Evolutionary conservation across 2,329 filamentous ascomycete genomes (phyloP).

Genomic region (Fusarium illudens): DNA sequence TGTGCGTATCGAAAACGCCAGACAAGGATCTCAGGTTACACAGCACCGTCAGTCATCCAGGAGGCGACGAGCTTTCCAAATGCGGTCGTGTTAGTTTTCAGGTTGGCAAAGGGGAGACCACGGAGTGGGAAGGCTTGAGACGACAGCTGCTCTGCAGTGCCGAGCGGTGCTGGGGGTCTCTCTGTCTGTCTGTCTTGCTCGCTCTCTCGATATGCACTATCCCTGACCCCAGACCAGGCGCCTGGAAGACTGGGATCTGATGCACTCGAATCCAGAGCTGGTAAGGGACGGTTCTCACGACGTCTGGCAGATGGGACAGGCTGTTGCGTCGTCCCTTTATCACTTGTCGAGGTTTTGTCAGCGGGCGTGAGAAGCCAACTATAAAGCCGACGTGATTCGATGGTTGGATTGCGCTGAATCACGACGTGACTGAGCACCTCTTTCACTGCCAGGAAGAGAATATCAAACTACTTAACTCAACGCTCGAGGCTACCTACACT

Average conservation of each 20-base stretch:
- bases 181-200: background rate
- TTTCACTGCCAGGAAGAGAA: background rate
- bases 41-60: conserved; percentile 19
- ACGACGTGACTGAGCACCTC: background rate
- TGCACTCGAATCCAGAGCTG: conserved; percentile 34
- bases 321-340: conserved; percentile 18
- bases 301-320: conserved; percentile 10
- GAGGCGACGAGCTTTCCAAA: conserved; percentile 13
- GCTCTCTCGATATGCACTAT: conserved; percentile 21
- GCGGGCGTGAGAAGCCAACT: conserved; percentile 14
- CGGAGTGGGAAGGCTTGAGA: conserved; percentile 1
- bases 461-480: background rate
- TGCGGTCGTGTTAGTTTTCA: conserved; percentile 13
- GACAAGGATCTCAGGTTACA: conserved; percentile 29
- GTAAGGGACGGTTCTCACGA: conserved; percentile 34
- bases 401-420: conserved; percentile 3
- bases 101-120: background rate
- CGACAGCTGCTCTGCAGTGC: conserved; percentile 18
- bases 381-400: conserved; percentile 22
- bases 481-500: background rate
- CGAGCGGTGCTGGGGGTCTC: background rate
- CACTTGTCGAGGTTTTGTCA: conserved; percentile 7
- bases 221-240: conserved; percentile 8
- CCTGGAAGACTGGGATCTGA: conserved; percentile 29
- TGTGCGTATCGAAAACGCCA: conserved; percentile 14